Base-by-base conservation (phyloP, 208 protist genomes). In the Lotmaria passim region DNA sequence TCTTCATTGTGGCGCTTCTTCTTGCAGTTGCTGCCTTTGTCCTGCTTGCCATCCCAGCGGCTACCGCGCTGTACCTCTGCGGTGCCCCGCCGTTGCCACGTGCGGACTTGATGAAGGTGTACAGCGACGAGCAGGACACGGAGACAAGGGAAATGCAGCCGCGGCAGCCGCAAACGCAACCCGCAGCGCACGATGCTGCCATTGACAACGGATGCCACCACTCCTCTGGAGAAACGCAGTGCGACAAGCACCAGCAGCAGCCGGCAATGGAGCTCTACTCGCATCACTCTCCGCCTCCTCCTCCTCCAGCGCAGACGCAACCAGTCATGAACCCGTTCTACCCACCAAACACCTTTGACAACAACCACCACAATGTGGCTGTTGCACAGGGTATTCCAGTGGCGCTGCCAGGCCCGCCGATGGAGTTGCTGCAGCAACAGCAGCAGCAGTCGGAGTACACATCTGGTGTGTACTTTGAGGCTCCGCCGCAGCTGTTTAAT, bases 41-140 rank as follows among this genome's bases (percentile, higher is more conserved):
- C 4, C 7, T 56, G 26, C 14, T 68, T 12, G 41, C 53, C 19
- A 23, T 62, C 30, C 69, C 69, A 1, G 7, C 38, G 7, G 43
- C 31, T 11, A 51, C 52, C n/a, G 15, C 4, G 39, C 57, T 67
- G 12, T 66, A 67, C 52, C 48, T 67, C 7, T 55, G 47, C 60
- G 30, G 12, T 33, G 11, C 31, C 8, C 52, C 60, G 5, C 23
- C 23, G 19, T 15, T 60, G 10, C 23, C 11, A 21, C 43, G 30
- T 1, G 55, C 48, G 10, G 23, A 47, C 7, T 47, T 67, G 41
- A 67, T 59, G 43, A 46, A 36, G 46, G 15, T 64, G 34, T 15
- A 47, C 55, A 30, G 11, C 38, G 33, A 26, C 7, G 5, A 44
- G 55, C 11, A 38, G n/a, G n/a, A 33, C 23, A 14, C 24, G 15